Base-by-base conservation (phyloP, 2,329 filamentous ascomycete species). In the Phyllosticta citriasiana region DNA sequence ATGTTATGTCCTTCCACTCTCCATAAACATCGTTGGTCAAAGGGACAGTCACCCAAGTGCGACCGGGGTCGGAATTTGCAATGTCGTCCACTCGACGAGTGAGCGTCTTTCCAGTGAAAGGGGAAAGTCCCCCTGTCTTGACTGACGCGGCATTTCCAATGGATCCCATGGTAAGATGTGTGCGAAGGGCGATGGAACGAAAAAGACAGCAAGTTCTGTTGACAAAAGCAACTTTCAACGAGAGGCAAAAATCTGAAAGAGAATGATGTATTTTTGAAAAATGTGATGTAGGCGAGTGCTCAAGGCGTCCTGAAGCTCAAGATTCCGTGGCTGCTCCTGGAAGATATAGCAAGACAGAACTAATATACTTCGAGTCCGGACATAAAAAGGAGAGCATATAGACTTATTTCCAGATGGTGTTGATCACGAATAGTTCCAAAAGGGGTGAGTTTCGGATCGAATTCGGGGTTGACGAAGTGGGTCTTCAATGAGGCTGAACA, bases 1-100 rank as follows among this genome's bases (percentile, higher is more conserved):
- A 62, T 1, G 52, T 40, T 19, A 62, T 56, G 19, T 62, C 61
- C 30, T 54, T 25, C 61, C 61, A 62, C 33, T 56, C 12, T 6
- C 57, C 61, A 40, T 56, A 16, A 9, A 62, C 19, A 4, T 62
- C 61, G 24, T 59, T 30, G 47, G 57, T 50, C 14, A 24, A 7
- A 14, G 60, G 60, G 7, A 62, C 51, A 4, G 60, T 30, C 22
- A 62, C 60, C 60, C 60, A 62, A 14, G 51, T 62, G 2, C 55
- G 51, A 35, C 53, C 50, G 2, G 60, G 60, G 2, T 57, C 50
- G 4, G 51, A 19, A 26, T 52, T 35, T 24, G 60, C 60, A 22
- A 58, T 35, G 24, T 58, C 60, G n/a, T 62, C 60, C 24, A 62
- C 60, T 16, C 60, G 60, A 16, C 56, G 55, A 14, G 60, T 57